phyloP scores from a whole-genome alignment of 2,329 filamentous ascomycete genomes.

The Sporothrix dimorphospora region DNA sequence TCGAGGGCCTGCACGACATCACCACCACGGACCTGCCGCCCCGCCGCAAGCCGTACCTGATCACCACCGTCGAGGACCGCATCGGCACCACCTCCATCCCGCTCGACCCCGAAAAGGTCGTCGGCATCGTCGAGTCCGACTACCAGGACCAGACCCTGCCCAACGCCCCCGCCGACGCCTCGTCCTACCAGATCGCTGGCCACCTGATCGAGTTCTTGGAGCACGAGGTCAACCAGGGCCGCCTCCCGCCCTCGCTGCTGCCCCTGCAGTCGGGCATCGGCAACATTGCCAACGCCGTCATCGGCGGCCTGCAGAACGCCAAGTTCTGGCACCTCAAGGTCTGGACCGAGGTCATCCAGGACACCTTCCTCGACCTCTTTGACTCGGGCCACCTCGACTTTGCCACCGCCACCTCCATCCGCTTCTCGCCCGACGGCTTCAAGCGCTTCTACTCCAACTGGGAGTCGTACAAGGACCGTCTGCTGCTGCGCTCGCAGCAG shows the following conservation, averaged over 20 bases:
- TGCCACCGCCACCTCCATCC: slow-evolving; percentile 85
- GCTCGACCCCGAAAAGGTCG: slow-evolving; percentile 78
- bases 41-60: slow-evolving; percentile 78
- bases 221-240: slow-evolving; percentile 78
- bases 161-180: slow-evolving; percentile 76
- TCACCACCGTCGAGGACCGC: slow-evolving; percentile 83
- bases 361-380: slow-evolving; percentile 91
- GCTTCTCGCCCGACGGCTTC: slow-evolving; percentile 90
- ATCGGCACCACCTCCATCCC: slow-evolving; percentile 84
- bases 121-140: slow-evolving; percentile 82
- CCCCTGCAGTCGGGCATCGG: slow-evolving; percentile 75
- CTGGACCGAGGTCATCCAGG: slow-evolving; percentile 92
- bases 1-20: slow-evolving; percentile 89
- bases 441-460: slow-evolving; percentile 87
- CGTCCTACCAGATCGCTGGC: slow-evolving; percentile 70
- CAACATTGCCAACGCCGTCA: slow-evolving; percentile 90
- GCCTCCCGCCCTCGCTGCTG: slow-evolving; percentile 71
- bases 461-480: slow-evolving; percentile 77
- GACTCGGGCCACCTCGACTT: slow-evolving; percentile 87
- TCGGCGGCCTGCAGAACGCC: slow-evolving; percentile 78
- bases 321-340: slow-evolving; percentile 88
- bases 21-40: slow-evolving; percentile 86
- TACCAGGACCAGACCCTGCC: slow-evolving; percentile 76
- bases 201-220: slow-evolving; percentile 83
- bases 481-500: slow-evolving; percentile 83